A percentile compares a stretch with the other conserved stretches of the same genome.
Conservation (phyloP, 352 stramenopile species). For the Globisporangium barbulae region DNA sequence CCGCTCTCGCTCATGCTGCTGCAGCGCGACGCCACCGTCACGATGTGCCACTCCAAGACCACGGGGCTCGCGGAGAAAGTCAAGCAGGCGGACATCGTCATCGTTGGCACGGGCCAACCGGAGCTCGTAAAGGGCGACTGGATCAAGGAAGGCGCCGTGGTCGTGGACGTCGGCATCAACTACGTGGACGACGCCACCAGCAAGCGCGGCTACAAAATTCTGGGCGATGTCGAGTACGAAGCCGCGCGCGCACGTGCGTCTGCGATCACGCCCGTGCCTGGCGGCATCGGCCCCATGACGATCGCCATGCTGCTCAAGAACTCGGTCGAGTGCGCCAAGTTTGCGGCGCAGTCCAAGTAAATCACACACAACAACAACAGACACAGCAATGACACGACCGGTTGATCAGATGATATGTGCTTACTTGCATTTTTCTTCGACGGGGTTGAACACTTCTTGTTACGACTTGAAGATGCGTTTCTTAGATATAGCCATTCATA, state of each 20-base stretch:
- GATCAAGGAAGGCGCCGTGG: slow-evolving; percentile 96
- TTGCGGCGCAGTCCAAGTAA: slow-evolving; percentile 21
- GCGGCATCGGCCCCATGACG: slow-evolving; percentile 98
- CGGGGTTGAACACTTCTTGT: slow-evolving; percentile 5
- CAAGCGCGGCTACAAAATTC: slow-evolving; percentile 90
- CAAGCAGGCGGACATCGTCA: slow-evolving; percentile 93
- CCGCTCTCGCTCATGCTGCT: slow-evolving; percentile 95
- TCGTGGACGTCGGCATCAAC: slow-evolving; percentile 99
- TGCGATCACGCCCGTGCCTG: slow-evolving; percentile 97
- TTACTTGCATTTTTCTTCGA: background rate
- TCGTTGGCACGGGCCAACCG: slow-evolving; percentile 93
- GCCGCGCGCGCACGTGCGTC: slow-evolving; percentile 79
- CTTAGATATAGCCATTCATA: slow-evolving; percentile 27
- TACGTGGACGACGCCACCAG: slow-evolving; percentile 86
- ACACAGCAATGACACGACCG: background rate
- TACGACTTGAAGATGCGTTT: slow-evolving; percentile 3
- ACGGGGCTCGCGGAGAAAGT: slow-evolving; percentile 57
- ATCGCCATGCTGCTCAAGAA: slow-evolving; percentile 94
- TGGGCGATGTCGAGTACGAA: slow-evolving; percentile 97
- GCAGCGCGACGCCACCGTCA: slow-evolving; percentile 95
- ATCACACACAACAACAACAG: background rate
- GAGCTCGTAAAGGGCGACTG: slow-evolving; percentile 95
- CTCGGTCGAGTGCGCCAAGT: slow-evolving; percentile 57
- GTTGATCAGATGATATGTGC: background rate
- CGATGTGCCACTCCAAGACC: slow-evolving; percentile 95